Evolutionary conservation across 345 rosid species (phyloP).

Genomic region (Rhizophora mangle): DNA sequence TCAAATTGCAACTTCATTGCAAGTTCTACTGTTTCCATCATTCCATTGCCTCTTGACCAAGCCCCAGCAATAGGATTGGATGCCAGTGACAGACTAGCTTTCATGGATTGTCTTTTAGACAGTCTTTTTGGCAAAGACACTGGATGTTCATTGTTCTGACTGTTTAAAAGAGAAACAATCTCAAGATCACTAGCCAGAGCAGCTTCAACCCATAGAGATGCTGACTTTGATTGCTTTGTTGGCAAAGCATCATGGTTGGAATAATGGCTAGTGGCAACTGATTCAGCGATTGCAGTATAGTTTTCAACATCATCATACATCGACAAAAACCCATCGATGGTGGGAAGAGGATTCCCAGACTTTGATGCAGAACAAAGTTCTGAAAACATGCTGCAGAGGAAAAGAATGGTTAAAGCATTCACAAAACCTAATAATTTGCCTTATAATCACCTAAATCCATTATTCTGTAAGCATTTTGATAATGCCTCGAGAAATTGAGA

Average conservation of each 20-base stretch:
- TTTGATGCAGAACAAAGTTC: constrained; percentile 65
- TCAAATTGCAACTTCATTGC: constrained; percentile 55
- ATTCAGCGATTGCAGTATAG: constrained; percentile 38
- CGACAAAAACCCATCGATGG: constrained; percentile 53
- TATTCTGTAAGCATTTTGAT: no score
- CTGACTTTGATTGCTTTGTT: constrained; percentile 50
- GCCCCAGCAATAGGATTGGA: constrained; percentile 25
- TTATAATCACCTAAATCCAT: no score
- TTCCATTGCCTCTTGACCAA: constrained; percentile 61
- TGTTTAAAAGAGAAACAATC: constrained; percentile 59
- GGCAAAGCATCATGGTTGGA: constrained; percentile 20
- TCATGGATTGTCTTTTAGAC: constrained; percentile 40
- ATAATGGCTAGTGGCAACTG: constrained; percentile 39
- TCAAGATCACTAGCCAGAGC: constrained; percentile 85
- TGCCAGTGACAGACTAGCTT: constrained; percentile 17
- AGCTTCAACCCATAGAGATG: constrained; percentile 83
- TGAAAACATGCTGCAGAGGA: constrained; percentile 66
- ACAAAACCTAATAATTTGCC: no score
- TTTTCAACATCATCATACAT: constrained; percentile 55
- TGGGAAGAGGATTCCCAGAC: constrained; percentile 64
- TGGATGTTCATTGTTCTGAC: constrained; percentile 38
- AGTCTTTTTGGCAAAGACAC: constrained; percentile 32
- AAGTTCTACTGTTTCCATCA: constrained; percentile 58
- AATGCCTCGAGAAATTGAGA: neutral
- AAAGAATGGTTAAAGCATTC: no score